Base-by-base conservation (phyloP, 441 rosid species). In the Flueggea neowawraea region DNA sequence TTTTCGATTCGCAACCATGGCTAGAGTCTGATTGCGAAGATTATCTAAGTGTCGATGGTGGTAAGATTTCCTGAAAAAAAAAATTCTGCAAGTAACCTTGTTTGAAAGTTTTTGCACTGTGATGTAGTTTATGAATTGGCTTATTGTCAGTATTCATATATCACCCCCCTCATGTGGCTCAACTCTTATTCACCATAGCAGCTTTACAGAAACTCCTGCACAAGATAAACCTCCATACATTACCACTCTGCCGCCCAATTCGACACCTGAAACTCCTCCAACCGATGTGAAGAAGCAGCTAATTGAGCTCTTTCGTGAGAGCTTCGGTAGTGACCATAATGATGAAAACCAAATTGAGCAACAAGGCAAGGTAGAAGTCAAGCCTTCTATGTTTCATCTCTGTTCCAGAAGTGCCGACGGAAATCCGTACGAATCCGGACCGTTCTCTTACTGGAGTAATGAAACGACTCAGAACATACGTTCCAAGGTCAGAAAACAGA, bases 21-120 rank as follows among this genome's bases (percentile, higher is more conserved):
- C 47, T 84, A 53, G 90, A 84, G 1, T 87, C 93, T 36, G 93
- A 84, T 64, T 58, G 65, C 60, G 93, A 87, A 76, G 88, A 84
- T 63, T 84, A 68, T 64, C 66, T 73, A 70, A 84, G 93, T 69
- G 82, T 82, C 51, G 66, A 77, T 72, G 83, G 88, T 8, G 88
- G 90, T 84, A 55, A 67, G n/a, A 17, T 36, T 36, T 36, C 41
- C 41, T 36, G 41, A 3, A 36, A 36, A 36, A 8, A 36, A 36
- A 36, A 5, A 5, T 0, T 8, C 6, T 36, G 1, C 9, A 36
- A 36, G 41, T 36, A 36, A 8, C 41, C 41, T 36, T 5, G 9
- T 8, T 36, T 36, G 41, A 36, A 36, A 36, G 41, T 4, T 36
- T 36, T 36, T 36, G 41, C 41, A 36, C 41, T 36, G 41, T 36